A percentile compares a stretch with the other conserved stretches of the same genome.
Conservation (phyloP, 176 grass and related monocot genomes). For the Echinochloa phyllopogon region DNA sequence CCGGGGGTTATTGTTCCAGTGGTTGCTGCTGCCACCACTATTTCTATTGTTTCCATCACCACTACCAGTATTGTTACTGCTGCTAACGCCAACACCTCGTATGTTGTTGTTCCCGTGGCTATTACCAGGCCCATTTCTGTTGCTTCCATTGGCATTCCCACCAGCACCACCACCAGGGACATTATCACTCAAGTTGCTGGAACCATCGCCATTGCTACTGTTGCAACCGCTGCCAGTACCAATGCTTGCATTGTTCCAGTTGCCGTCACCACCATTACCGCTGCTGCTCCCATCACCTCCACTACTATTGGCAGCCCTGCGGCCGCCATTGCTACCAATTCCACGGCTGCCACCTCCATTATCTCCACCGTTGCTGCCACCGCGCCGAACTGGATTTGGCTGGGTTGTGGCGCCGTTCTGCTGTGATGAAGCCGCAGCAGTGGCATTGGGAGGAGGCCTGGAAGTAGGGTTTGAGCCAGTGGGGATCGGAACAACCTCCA, state of each 20-base stretch:
- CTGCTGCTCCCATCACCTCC: constrained; percentile 41
- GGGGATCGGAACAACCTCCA: constrained; percentile 35
- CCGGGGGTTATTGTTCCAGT: constrained; percentile 42
- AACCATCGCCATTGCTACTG: constrained; percentile 28
- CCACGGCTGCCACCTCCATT: constrained; percentile 9
- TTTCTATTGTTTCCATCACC: constrained; percentile 42
- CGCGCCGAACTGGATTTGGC: constrained; percentile 34
- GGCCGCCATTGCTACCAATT: constrained; percentile 14
- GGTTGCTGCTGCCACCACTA: not conserved
- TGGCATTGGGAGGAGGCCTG: constrained; percentile 15
- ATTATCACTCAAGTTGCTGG: constrained; percentile 2
- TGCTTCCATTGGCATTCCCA: constrained; percentile 15
- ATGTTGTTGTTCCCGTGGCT: constrained; percentile 39
- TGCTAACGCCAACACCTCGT: constrained; percentile 19
- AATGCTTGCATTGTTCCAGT: constrained; percentile 25
- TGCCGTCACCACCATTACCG: constrained; percentile 41
- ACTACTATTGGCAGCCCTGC: constrained; percentile 30
- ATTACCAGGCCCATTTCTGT: constrained; percentile 4
- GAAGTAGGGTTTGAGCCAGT: constrained; percentile 49
- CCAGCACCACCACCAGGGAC: too few relatives aligned
- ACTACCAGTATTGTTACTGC: constrained; percentile 19
- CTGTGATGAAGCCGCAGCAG: not conserved
- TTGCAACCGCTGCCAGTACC: constrained; percentile 27
- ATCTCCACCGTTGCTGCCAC: constrained; percentile 31
- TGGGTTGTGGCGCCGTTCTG: constrained; percentile 35